Evolutionary conservation across 2,329 filamentous ascomycete genomes (phyloP).

Genomic region (Colletotrichum magnum): DNA sequence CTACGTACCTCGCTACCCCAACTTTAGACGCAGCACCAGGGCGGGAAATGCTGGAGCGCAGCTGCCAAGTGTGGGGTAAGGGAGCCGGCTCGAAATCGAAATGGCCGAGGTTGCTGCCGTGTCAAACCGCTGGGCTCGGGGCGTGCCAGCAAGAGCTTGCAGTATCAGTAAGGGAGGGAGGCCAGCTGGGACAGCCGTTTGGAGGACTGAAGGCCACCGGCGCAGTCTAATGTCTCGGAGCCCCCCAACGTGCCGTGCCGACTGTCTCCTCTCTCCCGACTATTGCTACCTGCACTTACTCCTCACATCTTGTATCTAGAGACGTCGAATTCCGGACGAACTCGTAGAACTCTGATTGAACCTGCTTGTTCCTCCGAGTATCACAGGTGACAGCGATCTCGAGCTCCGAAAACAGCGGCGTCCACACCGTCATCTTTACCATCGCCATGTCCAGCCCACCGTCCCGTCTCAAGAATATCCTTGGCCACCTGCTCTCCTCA

Average conservation of each 20-base stretch:
- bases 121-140: slow-evolving; percentile 19
- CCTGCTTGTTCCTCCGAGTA: not conserved
- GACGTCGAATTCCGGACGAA: slow-evolving; percentile 13
- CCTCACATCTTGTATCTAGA: slow-evolving; percentile 11
- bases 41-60: slow-evolving; percentile 18
- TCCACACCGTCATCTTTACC: not conserved
- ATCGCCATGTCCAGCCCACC: slow-evolving; percentile 72
- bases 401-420: not conserved
- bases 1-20: slow-evolving; percentile 8
- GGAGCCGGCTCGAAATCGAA: slow-evolving; percentile 12
- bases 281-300: slow-evolving; percentile 1
- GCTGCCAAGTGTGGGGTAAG: slow-evolving; percentile 38
- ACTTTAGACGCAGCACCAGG: slow-evolving; percentile 7
- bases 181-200: not conserved
- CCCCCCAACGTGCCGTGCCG: not conserved
- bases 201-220: not conserved
- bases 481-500: slow-evolving; percentile 62
- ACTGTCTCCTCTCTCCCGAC: slow-evolving; percentile 2
- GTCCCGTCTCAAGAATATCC: slow-evolving; percentile 72
- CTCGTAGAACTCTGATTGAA: not conserved
- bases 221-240: not conserved
- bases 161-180: not conserved
- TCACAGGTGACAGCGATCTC: no score
- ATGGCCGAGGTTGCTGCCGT: slow-evolving; percentile 19
- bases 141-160: not conserved